These are phyloP conservation scores for Auricularia sp. DNA, from an alignment of 768 basidiomycete genomes.

Conservation along the genomic window DNA sequence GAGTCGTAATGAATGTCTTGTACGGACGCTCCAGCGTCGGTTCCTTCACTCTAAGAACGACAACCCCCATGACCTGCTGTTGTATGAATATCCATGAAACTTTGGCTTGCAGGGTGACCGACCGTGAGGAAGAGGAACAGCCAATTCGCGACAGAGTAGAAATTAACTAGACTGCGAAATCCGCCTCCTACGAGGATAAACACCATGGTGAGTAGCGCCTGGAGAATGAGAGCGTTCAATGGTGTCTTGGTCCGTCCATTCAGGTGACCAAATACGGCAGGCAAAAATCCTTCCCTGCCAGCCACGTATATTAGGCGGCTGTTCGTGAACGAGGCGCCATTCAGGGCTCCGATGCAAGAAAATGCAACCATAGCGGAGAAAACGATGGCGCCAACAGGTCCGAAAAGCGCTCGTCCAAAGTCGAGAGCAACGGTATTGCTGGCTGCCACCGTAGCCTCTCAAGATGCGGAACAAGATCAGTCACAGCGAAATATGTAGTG, in stretches of 20 bases:
- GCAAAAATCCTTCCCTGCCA: conserved; percentile 80
- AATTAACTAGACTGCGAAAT: conserved; percentile 81
- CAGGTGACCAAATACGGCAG: conserved; percentile 69
- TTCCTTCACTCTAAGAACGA: conserved; percentile 84
- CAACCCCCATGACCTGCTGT: conserved; percentile 69
- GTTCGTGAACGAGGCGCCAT: conserved; percentile 69
- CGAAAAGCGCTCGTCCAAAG: conserved; percentile 81
- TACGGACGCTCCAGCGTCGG: conserved; percentile 87
- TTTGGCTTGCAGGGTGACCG: conserved; percentile 15
- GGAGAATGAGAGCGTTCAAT: conserved; percentile 75
- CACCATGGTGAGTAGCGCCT: conserved; percentile 58
- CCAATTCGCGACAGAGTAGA: conserved; percentile 81
- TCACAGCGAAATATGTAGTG: neutral
- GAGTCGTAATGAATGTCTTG: conserved; percentile 84
- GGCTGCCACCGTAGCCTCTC: conserved; percentile 50
- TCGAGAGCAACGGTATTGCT: conserved; percentile 88
- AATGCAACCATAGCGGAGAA: conserved; percentile 90
- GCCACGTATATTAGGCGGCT: conserved; percentile 85
- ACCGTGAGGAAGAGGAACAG: conserved; percentile 82
- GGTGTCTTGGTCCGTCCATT: conserved; percentile 74
- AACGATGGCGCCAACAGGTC: conserved; percentile 72
- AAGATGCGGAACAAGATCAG: neutral
- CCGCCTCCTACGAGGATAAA: conserved; percentile 86
- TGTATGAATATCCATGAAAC: neutral
- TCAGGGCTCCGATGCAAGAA: conserved; percentile 91